These are phyloP conservation scores for Trametes sp. DNA, from an alignment of 1,284 basidiomycete species.

Conservation along the genomic window DNA sequence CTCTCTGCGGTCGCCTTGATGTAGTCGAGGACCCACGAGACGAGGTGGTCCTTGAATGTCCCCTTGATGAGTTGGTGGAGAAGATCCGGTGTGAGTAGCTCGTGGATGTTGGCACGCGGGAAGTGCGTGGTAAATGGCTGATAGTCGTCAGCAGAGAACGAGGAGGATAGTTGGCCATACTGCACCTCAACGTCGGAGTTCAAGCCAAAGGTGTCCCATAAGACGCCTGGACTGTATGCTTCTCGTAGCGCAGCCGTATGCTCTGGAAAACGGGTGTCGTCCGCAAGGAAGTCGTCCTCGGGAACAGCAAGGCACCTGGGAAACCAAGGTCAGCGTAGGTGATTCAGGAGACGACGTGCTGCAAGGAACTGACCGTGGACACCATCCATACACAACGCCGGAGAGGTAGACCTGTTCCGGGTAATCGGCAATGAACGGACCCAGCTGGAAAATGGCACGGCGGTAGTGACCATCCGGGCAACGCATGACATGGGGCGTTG, in stretches of 20 bases:
- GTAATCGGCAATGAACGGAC: constrained; percentile 30
- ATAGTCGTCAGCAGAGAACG: too few relatives aligned
- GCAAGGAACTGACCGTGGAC: not conserved
- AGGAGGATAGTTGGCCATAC: too few relatives aligned
- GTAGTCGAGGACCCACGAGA: constrained; percentile 22
- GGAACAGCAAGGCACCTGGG: not conserved
- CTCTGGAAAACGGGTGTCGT: not conserved
- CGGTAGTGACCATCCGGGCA: constrained; percentile 23
- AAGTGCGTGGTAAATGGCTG: constrained; percentile 22
- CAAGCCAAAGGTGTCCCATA: constrained; percentile 33
- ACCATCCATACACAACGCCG: not conserved
- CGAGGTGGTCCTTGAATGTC: constrained; percentile 30
- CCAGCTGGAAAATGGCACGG: constrained; percentile 22
- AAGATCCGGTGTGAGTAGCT: constrained; percentile 20
- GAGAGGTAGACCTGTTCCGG: constrained; percentile 16
- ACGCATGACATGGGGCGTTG: constrained; percentile 5
- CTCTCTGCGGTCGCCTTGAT: not conserved
- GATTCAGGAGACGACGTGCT: not conserved
- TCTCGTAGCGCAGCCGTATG: not conserved
- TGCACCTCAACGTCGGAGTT: constrained; percentile 27
- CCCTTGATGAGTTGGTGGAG: constrained; percentile 1
- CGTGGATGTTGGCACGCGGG: constrained; percentile 22
- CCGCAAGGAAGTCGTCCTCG: not conserved
- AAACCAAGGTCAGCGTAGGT: not conserved
- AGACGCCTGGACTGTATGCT: not conserved